Percentiles rank a stretch among this genome's conserved stretches.
phyloP scores from a whole-genome alignment of 257 asterid genomes.

The Jacaranda copaia region DNA sequence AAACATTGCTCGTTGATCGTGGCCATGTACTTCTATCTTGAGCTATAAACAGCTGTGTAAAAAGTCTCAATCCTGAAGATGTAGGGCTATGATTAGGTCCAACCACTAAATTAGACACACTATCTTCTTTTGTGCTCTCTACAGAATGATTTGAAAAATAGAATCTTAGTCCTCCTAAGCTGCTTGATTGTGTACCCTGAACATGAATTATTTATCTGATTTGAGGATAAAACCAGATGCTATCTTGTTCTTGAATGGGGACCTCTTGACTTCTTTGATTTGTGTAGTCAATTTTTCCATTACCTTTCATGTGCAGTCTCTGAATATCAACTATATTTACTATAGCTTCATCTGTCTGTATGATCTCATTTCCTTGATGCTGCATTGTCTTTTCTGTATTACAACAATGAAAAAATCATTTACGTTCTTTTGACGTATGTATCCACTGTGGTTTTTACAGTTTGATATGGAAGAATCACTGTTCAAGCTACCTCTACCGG shows the following conservation, averaged over 20 bases:
- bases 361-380: conserved; percentile 22
- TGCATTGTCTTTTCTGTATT: conserved; percentile 4
- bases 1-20: conserved; percentile 18
- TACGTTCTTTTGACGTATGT: conserved; percentile 30
- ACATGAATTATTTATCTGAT: conserved; percentile 16
- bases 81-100: not conserved
- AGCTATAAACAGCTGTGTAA: conserved; percentile 14
- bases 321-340: conserved; percentile 2
- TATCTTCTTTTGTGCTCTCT: not conserved
- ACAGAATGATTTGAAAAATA: too few species aligned
- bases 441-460: conserved; percentile 53
- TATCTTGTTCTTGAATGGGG: conserved; percentile 9
- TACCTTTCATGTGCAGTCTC: conserved; percentile 8
- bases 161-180: conserved; percentile 12
- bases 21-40: conserved; percentile 18
- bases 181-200: conserved; percentile 5
- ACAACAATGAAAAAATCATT: not conserved
- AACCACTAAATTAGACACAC: not conserved
- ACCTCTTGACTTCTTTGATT: conserved; percentile 29
- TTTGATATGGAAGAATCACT: conserved; percentile 71
- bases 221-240: conserved; percentile 1
- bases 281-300: conserved; percentile 7
- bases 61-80: conserved; percentile 9
- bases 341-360: conserved; percentile 12
- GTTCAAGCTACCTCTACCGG: conserved; percentile 79